These are phyloP conservation scores for Rhizopus stolonifer DNA, from an alignment of 371 early-diverging fungal genomes.

Conservation along the genomic window DNA sequence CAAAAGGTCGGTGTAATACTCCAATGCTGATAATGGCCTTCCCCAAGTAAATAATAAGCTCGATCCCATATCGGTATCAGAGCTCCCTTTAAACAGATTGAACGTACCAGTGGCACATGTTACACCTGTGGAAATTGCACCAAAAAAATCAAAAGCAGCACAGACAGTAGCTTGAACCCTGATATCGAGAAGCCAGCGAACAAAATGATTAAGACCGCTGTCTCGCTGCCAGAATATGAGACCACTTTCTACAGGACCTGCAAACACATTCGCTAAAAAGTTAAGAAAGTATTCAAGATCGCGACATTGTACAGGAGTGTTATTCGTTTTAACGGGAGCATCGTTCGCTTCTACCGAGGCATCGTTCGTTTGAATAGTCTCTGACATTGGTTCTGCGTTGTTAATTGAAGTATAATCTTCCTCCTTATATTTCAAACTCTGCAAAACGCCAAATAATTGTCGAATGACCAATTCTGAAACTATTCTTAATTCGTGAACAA, in stretches of 20 bases:
- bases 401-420: conserved; percentile 53
- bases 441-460: conserved; percentile 54
- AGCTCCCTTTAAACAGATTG: conserved; percentile 26
- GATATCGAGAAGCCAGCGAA: conserved; percentile 69
- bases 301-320: conserved; percentile 37
- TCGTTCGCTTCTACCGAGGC: not conserved
- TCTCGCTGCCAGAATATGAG: conserved; percentile 73
- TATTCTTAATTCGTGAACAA: conserved; percentile 53
- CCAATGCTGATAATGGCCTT: conserved; percentile 36
- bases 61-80: conserved; percentile 15
- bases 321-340: not conserved
- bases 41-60: conserved; percentile 45
- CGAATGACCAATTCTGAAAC: conserved; percentile 49
- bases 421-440: conserved; percentile 70
- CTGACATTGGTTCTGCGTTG: not conserved
- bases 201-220: conserved; percentile 62
- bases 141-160: conserved; percentile 40
- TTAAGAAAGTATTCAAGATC: conserved; percentile 68
- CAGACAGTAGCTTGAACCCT: conserved; percentile 30
- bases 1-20: conserved; percentile 29
- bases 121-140: conserved; percentile 40
- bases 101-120: conserved; percentile 32
- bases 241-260: conserved; percentile 72
- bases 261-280: conserved; percentile 70
- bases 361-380: not conserved